Evolutionary conservation across 1,284 basidiomycete genomes (phyloP).

Genomic region (Rhodotorula sp.): DNA sequence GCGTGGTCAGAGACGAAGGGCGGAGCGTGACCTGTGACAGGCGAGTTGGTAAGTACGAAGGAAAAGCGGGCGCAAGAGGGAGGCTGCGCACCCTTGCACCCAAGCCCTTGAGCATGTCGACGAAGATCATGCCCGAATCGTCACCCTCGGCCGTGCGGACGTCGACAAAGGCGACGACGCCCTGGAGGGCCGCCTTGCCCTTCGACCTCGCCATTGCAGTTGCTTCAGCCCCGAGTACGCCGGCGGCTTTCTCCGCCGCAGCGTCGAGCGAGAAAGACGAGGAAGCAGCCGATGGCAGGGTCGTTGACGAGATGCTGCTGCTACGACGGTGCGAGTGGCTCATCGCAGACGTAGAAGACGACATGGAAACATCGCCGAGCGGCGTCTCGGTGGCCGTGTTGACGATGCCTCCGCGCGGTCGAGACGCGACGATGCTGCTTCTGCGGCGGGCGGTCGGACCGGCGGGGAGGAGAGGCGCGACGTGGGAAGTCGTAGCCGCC

Average conservation of each 20-base stretch:
- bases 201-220: not conserved
- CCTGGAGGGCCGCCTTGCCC: conserved; percentile 49
- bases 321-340: not conserved
- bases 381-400: not conserved
- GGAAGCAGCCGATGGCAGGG: not conserved
- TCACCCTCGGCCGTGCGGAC: conserved; percentile 83
- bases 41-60: not conserved
- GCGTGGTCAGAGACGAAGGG: conserved; percentile 65
- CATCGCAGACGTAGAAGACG: not conserved
- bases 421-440: not conserved
- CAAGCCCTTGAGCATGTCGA: conserved; percentile 75
- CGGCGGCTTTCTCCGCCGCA: not conserved
- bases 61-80: not conserved
- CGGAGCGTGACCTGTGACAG: conserved; percentile 55
- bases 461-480: not conserved
- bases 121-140: conserved; percentile 77
- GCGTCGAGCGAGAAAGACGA: not conserved
- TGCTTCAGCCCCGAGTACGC: not conserved
- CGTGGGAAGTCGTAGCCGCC: not conserved
- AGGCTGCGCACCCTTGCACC: conserved; percentile 71
- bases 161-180: conserved; percentile 84
- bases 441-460: not conserved
- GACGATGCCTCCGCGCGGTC: conserved; percentile 18
- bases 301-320: not conserved
- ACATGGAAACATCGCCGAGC: not conserved